Evolutionary conservation across 345 rosid species (phyloP), one percentile per base, ranked within the genome.

Genomic region (Lenwebbia sp.): DNA sequence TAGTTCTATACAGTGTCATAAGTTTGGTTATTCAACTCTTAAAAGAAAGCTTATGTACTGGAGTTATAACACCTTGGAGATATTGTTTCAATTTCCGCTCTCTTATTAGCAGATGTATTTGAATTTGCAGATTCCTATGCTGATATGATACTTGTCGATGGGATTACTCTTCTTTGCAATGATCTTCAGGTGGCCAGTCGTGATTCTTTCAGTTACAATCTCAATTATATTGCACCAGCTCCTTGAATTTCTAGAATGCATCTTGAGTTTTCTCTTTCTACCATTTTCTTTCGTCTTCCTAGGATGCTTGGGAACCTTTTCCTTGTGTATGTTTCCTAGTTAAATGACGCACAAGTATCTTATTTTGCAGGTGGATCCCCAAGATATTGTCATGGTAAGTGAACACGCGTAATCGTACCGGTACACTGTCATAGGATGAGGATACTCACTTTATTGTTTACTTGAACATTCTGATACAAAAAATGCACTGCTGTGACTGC

Each of bases 341-440:
- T 70, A 83, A 54, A 0, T 93, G 89, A 88, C 87, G 82, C 57
- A 33, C 86, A 26, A 86, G 62, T 84, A 49, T 62, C 88, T 86
- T 56, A 9, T 51, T 87, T 88, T 91, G 49, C 94, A 97, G 99
- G 99, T 97, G 89, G 99, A 97, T 92, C 99, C 99, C 84, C 99
- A 97, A 92, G 99, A 97, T 91, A 96, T 97, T 53, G 99, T 97
- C 85, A 97, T 91, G 96, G 99, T 96, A 92, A 89, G 98, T 90
- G 52, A 70, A 70, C 47, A 37, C 19, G 47, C 7, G 3, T 70
- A 70, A 37, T 19, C 5, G 1, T 56, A 56, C 28, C 40, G 2
- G 47, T 70, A 21, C 21, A 13, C 26, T 37, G 26, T 70, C 44
- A 33, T 70, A 70, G 81, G 81, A 70, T 21, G 26, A 70, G 81